Conservation (phyloP, 768 basidiomycete genomes). For the Krasilnikovozyma curviuscula region DNA sequence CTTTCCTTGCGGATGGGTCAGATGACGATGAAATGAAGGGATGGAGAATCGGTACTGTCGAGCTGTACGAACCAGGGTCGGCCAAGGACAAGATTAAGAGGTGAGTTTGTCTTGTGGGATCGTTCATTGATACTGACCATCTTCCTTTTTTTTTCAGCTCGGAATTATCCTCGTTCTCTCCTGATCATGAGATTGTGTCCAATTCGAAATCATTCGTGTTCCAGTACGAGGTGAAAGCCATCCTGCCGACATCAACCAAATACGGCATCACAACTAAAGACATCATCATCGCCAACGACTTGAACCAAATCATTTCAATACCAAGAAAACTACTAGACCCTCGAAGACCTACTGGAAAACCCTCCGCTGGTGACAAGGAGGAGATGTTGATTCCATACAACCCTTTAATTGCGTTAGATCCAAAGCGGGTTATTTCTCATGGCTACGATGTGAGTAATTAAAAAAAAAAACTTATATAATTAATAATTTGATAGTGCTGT, state of each 20-base stretch:
- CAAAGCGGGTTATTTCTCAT: conserved; percentile 39
- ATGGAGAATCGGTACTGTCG: conserved; percentile 56
- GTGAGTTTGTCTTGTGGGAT: conserved; percentile 1
- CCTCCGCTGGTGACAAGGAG: conserved; percentile 57
- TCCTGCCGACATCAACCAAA: conserved; percentile 61
- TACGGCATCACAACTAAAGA: conserved; percentile 76
- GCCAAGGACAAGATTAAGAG: conserved; percentile 15
- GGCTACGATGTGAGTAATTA: conserved; percentile 32
- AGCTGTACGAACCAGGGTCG: conserved; percentile 61
- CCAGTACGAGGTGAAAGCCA: conserved; percentile 45
- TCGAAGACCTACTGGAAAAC: conserved; percentile 56
- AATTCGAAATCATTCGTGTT: conserved; percentile 53
- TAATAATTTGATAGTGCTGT: background rate
- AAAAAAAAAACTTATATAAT: background rate
- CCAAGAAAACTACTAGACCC: conserved; percentile 61
- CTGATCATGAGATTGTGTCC: conserved; percentile 36
- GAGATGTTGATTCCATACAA: conserved; percentile 77
- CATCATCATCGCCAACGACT: conserved; percentile 58
- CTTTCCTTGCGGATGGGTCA: conserved; percentile 49
- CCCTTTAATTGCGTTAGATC: conserved; percentile 52
- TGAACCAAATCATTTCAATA: conserved; percentile 53
- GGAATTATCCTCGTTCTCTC: conserved; percentile 38
- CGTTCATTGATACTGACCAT: background rate
- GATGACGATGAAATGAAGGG: conserved; percentile 36
- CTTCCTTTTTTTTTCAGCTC: conserved; percentile 27